Evolutionary conservation across 2,329 filamentous ascomycete genomes (phyloP).

Genomic region (Aspergillus sp.): DNA sequence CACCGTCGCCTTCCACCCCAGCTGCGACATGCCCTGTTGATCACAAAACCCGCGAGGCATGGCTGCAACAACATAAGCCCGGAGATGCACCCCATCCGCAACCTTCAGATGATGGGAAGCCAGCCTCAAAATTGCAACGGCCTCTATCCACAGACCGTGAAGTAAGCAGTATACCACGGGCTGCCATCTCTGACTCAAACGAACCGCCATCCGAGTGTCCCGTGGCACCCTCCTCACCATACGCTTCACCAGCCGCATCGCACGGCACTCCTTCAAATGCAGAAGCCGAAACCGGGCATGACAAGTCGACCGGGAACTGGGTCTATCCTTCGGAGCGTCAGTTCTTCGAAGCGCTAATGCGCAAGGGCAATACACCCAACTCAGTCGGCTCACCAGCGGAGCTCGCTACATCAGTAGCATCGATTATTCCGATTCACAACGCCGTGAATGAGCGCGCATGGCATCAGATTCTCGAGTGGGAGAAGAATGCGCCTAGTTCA

Average conservation of each 20-base stretch:
- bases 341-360: constrained; percentile 96
- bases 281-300: constrained; percentile 74
- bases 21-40: constrained; percentile 76
- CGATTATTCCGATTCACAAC: constrained; percentile 96
- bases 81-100: constrained; percentile 35
- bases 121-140: constrained; percentile 31
- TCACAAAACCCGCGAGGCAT: constrained; percentile 81
- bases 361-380: constrained; percentile 77
- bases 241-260: constrained; percentile 28
- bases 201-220: constrained; percentile 23
- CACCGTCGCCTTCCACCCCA: constrained; percentile 22
- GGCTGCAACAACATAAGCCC: constrained; percentile 62
- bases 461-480: constrained; percentile 89
- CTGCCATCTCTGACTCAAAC: constrained; percentile 33
- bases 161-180: constrained; percentile 76
- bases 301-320: constrained; percentile 78
- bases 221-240: constrained; percentile 31
- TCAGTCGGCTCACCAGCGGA: constrained; percentile 41
- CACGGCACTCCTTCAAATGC: constrained; percentile 62
- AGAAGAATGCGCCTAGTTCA: constrained; percentile 61
- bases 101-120: constrained; percentile 26
- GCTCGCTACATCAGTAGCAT: constrained; percentile 73
- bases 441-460: constrained; percentile 97
- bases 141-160: constrained; percentile 67
- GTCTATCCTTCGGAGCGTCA: constrained; percentile 95